Base-by-base conservation (phyloP, 2,329 filamentous ascomycete genomes). In the Pestalotiopsis sp. region DNA sequence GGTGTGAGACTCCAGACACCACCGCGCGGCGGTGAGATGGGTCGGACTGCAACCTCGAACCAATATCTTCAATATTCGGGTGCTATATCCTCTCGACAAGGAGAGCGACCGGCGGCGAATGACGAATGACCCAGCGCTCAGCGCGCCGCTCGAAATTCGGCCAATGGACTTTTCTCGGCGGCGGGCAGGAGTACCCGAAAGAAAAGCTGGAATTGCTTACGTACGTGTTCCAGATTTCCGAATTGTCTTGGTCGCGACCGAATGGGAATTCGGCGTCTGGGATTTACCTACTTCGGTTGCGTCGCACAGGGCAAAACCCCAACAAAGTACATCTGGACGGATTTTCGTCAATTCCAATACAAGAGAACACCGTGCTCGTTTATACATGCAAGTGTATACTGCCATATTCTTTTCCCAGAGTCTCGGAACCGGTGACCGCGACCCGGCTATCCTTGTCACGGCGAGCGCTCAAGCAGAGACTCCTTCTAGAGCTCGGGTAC, bases 1-100 rank as follows among this genome's bases (percentile, higher is more conserved):
- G 63, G 63, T 38, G 63, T 65, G 63, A 65, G 63, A 65, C 63
- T 65, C 63, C 25, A 45, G 13, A 52, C 62, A 65, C n/a, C 41
- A 57, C 45, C 45, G 45, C 27, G 17, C 63, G 58, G 63, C 45
- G 31, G 63, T 65, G 45, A 65, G 45, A 64, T 64, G 39, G 39
- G 36, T 49, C 31, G 36, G 23, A 25, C 13, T 36, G n/a, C 63
- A 45, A 49, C 38, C 36, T n/a, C 23, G 20, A 56, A 52, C 36
- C n/a, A 57, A 5, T 36, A 20, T 25, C 9, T n/a, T 31, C 5
- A 31, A 17, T 36, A 65, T 52, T 17, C 17, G 45, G 17, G 13
- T n/a, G 20, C 11, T n/a, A 5, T 52, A 52, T 52, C 27, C 27
- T 31, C 27, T 31, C 27, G 27, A 31, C 27, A 31, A 31, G 6